These are phyloP conservation scores for Didymella lethalis DNA, from an alignment of 2,329 filamentous ascomycete genomes.

Conservation along the genomic window DNA sequence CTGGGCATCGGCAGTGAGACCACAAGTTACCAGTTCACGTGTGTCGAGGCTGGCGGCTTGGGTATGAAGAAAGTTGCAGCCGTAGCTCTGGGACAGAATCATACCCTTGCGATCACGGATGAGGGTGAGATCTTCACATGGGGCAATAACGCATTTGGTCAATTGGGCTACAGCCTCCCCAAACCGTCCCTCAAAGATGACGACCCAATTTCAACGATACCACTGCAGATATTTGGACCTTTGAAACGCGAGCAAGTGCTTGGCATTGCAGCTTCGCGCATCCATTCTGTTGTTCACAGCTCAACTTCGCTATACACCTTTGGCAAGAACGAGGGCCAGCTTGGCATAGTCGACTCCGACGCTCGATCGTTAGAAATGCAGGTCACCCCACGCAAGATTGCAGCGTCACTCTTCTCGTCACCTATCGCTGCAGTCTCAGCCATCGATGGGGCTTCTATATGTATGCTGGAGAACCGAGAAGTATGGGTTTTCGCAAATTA, in stretches of 20 bases:
- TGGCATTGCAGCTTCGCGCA: constrained; percentile 85
- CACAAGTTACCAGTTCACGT: constrained; percentile 84
- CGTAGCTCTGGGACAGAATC: constrained; percentile 90
- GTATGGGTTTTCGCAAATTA: constrained; percentile 97
- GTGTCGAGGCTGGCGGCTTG: constrained; percentile 78
- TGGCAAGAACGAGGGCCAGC: constrained; percentile 92
- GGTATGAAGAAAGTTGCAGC: constrained; percentile 75
- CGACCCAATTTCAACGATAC: constrained; percentile 80
- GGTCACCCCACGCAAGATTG: constrained; percentile 81
- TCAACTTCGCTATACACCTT: constrained; percentile 85
- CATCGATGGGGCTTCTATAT: constrained; percentile 87
- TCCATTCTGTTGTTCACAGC: constrained; percentile 92
- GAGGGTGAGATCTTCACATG: constrained; percentile 93
- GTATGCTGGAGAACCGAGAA: constrained; percentile 83
- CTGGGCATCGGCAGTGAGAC: constrained; percentile 89
- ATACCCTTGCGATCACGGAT: constrained; percentile 84
- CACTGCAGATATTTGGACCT: constrained; percentile 88
- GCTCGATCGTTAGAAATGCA: constrained; percentile 90
- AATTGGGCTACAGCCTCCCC: constrained; percentile 85
- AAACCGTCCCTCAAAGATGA: constrained; percentile 74
- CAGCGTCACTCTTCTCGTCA: constrained; percentile 78
- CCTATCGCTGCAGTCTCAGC: constrained; percentile 81
- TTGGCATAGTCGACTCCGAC: constrained; percentile 93
- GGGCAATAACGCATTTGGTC: constrained; percentile 86
- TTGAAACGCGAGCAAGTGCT: constrained; percentile 84